These are phyloP conservation scores for Paraleonurus japonicus DNA, from an alignment of 257 asterid genomes.

Conservation along the genomic window DNA sequence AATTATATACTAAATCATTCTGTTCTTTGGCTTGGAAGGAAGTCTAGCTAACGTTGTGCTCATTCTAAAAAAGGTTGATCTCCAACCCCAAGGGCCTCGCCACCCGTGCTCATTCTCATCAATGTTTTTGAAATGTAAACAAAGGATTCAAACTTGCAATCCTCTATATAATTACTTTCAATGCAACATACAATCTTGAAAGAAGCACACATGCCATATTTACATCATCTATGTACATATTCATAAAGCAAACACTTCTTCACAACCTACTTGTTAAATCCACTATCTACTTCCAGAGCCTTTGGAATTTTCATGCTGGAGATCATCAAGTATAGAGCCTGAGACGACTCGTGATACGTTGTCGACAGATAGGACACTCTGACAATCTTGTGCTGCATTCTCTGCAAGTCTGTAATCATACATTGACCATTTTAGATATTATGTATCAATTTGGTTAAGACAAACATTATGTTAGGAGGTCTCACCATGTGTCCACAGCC, in stretches of 20 bases:
- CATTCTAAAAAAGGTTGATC: neutral
- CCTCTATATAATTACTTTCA: neutral
- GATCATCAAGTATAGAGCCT: conserved; percentile 51
- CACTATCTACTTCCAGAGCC: neutral
- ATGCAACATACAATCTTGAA: neutral
- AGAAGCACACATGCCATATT: conserved; percentile 17
- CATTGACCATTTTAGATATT: neutral
- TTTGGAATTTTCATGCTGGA: neutral
- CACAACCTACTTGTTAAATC: neutral
- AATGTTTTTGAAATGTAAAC: neutral
- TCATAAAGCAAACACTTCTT: neutral
- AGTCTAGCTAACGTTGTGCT: neutral
- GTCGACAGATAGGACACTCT: conserved; percentile 73
- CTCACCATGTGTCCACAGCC: conserved; percentile 83
- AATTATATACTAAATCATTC: neutral
- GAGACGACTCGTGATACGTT: conserved; percentile 61
- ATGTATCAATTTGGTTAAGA: neutral
- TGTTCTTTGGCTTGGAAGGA: neutral
- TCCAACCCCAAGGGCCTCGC: neutral
- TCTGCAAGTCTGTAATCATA: conserved; percentile 65
- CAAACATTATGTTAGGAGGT: neutral
- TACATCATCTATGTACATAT: conserved; percentile 14
- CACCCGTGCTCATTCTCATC: neutral
- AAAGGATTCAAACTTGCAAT: neutral
- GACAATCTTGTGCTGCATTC: conserved; percentile 66